Base-by-base conservation (phyloP, 345 rosid species). In the Bretschneidera sinensis region DNA sequence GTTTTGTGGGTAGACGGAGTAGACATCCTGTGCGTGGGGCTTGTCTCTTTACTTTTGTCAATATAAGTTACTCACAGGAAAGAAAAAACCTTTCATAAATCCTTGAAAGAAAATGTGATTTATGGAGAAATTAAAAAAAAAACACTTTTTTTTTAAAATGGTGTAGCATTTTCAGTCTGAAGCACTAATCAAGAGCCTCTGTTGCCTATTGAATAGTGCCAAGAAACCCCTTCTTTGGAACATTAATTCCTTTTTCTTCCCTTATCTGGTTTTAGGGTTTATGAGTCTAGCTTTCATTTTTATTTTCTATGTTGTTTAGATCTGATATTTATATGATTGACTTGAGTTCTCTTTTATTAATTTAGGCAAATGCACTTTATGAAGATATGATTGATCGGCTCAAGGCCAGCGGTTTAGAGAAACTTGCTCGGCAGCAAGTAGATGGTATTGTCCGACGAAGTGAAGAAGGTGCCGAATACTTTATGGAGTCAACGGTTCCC, bases 371-470 rank as follows among this genome's bases (percentile, higher is more conserved):
- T 81, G 78, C 82, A 21, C 90, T 90, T 25, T 90, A 90, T 73
- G 97, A 88, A 78, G 97, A 94, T 59, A 86, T 85, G 96, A 51
- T 88, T 67, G 87, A 85, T 59, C 85, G 79, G 61, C 92, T 88
- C 59, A 94, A 70, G 78, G 99, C 92, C 50, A 94, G 82, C 57
- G 99, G 96, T 61, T 79, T 88, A 54, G 95, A 86, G 81, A 81
- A 59, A 71, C 95, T 94, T 65, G 99, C 99, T 59, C 74, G 72
- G 67, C 86, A 84, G 74, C 99, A 94, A 75, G 97, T 90, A 54
- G 99, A 94, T 78, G 99, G 99, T 48, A 80, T 94, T 63, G 99
- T 94, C 20, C 90, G 95, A 19, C 83, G 79, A 56, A 81, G 85
- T 61, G 97, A 90, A 78, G 97, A 86, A 62, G 99, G 97, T 57